A percentile compares a stretch with the other conserved stretches of the same genome.
phyloP scores from a whole-genome alignment of 2,329 filamentous ascomycete genomes.

The Fusarium sp. region DNA sequence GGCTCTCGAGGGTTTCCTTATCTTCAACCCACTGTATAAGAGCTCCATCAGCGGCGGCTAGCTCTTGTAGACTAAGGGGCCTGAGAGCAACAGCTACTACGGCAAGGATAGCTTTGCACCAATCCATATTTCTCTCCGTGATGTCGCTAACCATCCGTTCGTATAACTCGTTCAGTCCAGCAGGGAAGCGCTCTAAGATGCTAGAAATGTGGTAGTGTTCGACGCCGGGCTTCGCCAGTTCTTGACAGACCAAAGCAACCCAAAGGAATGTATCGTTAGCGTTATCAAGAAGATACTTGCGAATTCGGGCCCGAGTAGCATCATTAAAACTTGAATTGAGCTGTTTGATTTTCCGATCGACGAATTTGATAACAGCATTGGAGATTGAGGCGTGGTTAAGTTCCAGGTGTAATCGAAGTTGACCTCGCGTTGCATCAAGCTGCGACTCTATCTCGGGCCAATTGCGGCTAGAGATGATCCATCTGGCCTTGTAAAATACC shows the following conservation, averaged over 20 bases:
- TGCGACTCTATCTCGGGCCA: not conserved
- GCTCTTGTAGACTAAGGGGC: fast-evolving
- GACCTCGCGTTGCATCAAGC: fast-evolving
- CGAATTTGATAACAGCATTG: fast-evolving
- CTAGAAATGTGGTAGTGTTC: fast-evolving
- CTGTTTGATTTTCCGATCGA: fast-evolving
- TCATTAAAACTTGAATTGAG: fast-evolving
- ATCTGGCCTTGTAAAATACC: too few species aligned
- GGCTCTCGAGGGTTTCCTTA: fast-evolving
- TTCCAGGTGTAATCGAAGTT: not conserved
- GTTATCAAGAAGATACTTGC: fast-evolving
- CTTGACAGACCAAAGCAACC: not conserved
- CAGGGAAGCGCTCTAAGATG: fast-evolving
- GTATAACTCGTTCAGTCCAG: fast-evolving
- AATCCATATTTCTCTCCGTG: fast-evolving
- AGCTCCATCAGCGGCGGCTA: fast-evolving
- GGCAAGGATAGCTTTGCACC: not conserved
- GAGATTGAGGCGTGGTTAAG: fast-evolving
- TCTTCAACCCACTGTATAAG: fast-evolving
- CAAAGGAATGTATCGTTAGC: not conserved
- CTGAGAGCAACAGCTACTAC: fast-evolving
- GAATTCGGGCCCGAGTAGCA: fast-evolving
- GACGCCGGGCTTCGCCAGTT: fast-evolving
- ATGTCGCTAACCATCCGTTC: fast-evolving
- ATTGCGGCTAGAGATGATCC: fast-evolving